Evolutionary conservation across 768 basidiomycete species (phyloP), one percentile per base, ranked within the genome.

Genomic region (Mrakia gelida): DNA sequence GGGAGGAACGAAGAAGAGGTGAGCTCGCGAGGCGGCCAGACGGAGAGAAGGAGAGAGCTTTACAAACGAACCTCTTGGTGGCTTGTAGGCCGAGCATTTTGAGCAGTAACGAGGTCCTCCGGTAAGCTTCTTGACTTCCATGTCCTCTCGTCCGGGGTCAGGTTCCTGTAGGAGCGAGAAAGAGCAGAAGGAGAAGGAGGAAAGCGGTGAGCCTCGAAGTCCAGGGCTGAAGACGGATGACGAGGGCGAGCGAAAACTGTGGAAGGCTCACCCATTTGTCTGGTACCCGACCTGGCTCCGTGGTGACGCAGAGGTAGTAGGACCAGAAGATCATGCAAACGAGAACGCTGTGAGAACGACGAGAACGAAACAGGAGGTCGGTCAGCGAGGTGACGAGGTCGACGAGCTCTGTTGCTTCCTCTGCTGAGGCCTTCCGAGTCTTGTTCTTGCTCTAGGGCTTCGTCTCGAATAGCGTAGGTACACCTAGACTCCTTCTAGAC

Each of bases 111-210:
- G 87, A 26, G 94, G 94, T 0, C 86, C 86, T 3, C 93, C 92
- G 0, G 92, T 95, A 41, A 92, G 85, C 81, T 90, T 92, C 87
- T 97, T 98, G 59, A 97, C 92, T 86, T 98, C 95, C 75, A 91
- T 91, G 26, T 91, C 92, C 62, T 92, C 91, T 32, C 86, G 83
- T 38, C 88, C 85, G 8, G 89, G 86, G 83, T 95, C 90, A 28
- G 96, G 96, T 85, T 87, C 87, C 94, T 95, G 84, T 21, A 62
- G 38, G 38, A 15, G 34, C 26, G 18, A 30, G 15, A 43, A 15
- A n/a, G 13, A 23, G 15, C n/a, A 13, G n/a, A 15, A 52, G 45
- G 21, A 13, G 26, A 30, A n/a, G n/a, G 43, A 18, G 45, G 26
- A n/a, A 52, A 30, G 49, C 43, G 75, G 62, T 73, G 65, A 38